phyloP scores from a whole-genome alignment of 129 eudicot species.

The Arctium lappa region DNA sequence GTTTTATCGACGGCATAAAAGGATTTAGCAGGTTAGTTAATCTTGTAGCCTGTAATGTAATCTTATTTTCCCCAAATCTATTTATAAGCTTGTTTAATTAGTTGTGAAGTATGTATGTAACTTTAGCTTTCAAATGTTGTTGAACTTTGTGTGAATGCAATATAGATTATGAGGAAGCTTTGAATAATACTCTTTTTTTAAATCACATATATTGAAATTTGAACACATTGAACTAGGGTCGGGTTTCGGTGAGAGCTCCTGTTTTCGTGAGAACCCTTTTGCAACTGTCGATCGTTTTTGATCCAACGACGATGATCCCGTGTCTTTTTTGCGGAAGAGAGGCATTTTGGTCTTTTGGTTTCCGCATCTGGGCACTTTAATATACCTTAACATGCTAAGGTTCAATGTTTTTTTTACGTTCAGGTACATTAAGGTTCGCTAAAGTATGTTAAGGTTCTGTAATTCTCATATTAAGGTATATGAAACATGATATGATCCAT shows the following conservation, averaged over 20 bases:
- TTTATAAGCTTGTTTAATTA: constrained; percentile 9
- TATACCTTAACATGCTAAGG: not conserved
- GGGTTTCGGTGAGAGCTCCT: not conserved
- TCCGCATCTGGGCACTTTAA: not conserved
- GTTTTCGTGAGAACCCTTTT: not conserved
- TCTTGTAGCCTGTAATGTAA: constrained; percentile 14
- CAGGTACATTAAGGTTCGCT: not conserved
- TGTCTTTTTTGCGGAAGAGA: not conserved
- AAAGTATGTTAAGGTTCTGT: no score
- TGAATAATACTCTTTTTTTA: not conserved
- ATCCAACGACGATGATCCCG: not conserved
- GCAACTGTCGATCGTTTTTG: not conserved
- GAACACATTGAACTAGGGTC: not conserved
- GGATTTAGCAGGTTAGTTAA: constrained; percentile 13
- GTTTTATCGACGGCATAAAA: constrained; percentile 57
- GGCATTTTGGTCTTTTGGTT: not conserved
- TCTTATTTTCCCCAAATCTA: not conserved
- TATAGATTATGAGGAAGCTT: not conserved
- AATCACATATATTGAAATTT: no score
- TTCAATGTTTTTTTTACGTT: not conserved
- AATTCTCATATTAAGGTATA: not conserved
- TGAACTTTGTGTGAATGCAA: constrained; percentile 21
- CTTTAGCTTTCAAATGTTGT: constrained; percentile 20
- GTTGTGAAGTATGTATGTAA: constrained; percentile 7
- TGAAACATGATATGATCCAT: not conserved